Base-by-base conservation (phyloP, 73 alveolate species). In the Tetrahymena elliotti region DNA sequence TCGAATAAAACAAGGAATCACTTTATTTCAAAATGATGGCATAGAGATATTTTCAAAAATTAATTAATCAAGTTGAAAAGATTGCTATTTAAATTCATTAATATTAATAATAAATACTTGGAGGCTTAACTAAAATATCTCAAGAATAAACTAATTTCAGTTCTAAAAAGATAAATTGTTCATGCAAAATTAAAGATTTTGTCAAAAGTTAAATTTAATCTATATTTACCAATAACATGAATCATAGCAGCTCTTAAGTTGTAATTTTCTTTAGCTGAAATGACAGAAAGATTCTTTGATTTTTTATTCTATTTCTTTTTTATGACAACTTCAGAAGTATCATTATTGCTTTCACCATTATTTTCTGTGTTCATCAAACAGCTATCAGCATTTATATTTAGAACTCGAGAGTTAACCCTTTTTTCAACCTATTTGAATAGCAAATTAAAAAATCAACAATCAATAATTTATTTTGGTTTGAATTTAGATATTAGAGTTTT, bases 191-290 rank as follows among this genome's bases (percentile, higher is more conserved):
- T 68, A 68, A 68, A n/a, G 38, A 27, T n/a, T n/a, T n/a, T 22
- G 36, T 1, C 11, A 31, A n/a, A 68, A 68, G 88, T 11, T 68
- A 68, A 68, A 68, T 27, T 68, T 47, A 47, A 68, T 68, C 13
- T 4, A 27, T 68, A 24, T 3, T 68, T 68, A 68, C 88, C 88
- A 12, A 98, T 93, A 31, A 98, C 97, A 96, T 98, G 99, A 53
- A 98, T 95, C 95, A 96, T 93, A 94, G 99, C 99, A 40, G 98
- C 98, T 52, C 98, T 97, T 92, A 98, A 96, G 95, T 98, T 98
- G 47, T 97, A 96, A 41, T 94, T 94, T 84, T 94, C 97, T 88
- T 93, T 84, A 53, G 84, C 95, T 18, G 68, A 82, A 9, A 68
- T 83, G 52, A 92, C 96, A 35, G 95, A 93, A 0, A 95, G 52